A percentile compares a stretch with the other conserved stretches of the same genome.
phyloP scores from a whole-genome alignment of 805 yeast genomes.

The Blastobotrys mokoenaii region DNA sequence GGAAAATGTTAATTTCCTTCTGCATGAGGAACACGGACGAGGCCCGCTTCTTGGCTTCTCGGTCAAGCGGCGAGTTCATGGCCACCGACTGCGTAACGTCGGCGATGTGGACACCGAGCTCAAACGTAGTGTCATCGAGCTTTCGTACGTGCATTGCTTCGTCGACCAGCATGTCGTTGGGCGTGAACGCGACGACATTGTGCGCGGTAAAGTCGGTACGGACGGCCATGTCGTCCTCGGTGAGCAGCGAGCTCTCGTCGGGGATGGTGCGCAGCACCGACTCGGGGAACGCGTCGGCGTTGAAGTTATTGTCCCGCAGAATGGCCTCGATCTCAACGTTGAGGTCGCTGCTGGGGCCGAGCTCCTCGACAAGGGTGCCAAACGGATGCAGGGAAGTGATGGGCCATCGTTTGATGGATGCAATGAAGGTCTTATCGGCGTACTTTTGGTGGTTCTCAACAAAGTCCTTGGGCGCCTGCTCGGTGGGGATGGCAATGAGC shows the following conservation, averaged over 20 bases:
- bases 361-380: constrained; percentile 81
- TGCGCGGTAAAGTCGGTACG: constrained; percentile 51
- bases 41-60: constrained; percentile 84
- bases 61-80: constrained; percentile 70
- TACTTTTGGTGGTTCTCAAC: constrained; percentile 85
- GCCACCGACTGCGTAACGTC: constrained; percentile 69
- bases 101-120: constrained; percentile 76
- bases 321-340: constrained; percentile 81
- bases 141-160: constrained; percentile 78
- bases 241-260: constrained; percentile 7
- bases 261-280: no score
- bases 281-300: constrained; percentile 34
- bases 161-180: constrained; percentile 53
- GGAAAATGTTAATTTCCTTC: constrained; percentile 56
- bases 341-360: constrained; percentile 73
- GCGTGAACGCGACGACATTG: constrained; percentile 53
- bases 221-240: constrained; percentile 25
- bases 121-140: constrained; percentile 49
- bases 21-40: constrained; percentile 85
- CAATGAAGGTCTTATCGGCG: constrained; percentile 76
- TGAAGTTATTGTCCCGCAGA: constrained; percentile 54
- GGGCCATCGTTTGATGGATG: constrained; percentile 98
- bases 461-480: constrained; percentile 93
- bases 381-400: constrained; percentile 97
- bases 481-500: constrained; percentile 95